Conservation (phyloP, 2,329 filamentous ascomycete genomes). For the Rutstroemia sp. region DNA sequence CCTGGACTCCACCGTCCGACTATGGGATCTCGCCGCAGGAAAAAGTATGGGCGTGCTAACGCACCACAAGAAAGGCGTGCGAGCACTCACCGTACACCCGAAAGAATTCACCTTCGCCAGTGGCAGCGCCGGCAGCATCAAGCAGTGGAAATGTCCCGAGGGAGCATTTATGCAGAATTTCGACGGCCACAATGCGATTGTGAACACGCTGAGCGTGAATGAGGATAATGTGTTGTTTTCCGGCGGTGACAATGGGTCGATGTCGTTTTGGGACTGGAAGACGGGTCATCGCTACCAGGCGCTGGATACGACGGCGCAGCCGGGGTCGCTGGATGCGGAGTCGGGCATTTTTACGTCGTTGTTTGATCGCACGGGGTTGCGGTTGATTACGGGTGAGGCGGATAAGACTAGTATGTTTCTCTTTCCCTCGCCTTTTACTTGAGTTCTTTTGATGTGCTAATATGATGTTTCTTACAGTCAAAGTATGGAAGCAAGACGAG, state of each 20-base stretch:
- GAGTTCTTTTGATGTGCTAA: slow-evolving; percentile 19
- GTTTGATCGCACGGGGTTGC: slow-evolving; percentile 81
- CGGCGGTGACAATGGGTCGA: slow-evolving; percentile 88
- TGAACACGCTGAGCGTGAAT: slow-evolving; percentile 90
- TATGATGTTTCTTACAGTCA: slow-evolving; percentile 44
- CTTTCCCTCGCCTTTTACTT: neutral
- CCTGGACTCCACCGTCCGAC: slow-evolving; percentile 79
- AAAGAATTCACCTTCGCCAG: slow-evolving; percentile 94
- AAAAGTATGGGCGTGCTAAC: slow-evolving; percentile 95
- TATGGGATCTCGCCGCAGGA: slow-evolving; percentile 94
- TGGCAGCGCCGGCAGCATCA: slow-evolving; percentile 87
- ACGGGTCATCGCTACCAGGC: slow-evolving; percentile 86
- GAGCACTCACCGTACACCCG: slow-evolving; percentile 76
- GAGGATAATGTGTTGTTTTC: slow-evolving; percentile 94
- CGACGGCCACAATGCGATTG: slow-evolving; percentile 90
- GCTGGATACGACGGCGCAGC: slow-evolving; percentile 86
- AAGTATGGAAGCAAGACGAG: slow-evolving; percentile 94
- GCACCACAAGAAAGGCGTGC: slow-evolving; percentile 96
- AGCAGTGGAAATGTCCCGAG: slow-evolving; percentile 98
- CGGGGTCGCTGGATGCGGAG: slow-evolving; percentile 88
- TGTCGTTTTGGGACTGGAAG: slow-evolving; percentile 99
- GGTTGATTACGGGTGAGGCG: slow-evolving; percentile 88
- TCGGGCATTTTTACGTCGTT: slow-evolving; percentile 90
- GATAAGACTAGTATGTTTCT: slow-evolving; percentile 74
- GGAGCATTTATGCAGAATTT: slow-evolving; percentile 99